Conservation (phyloP, 169 alveolate genomes). For the Cryptosporidium bovis region DNA sequence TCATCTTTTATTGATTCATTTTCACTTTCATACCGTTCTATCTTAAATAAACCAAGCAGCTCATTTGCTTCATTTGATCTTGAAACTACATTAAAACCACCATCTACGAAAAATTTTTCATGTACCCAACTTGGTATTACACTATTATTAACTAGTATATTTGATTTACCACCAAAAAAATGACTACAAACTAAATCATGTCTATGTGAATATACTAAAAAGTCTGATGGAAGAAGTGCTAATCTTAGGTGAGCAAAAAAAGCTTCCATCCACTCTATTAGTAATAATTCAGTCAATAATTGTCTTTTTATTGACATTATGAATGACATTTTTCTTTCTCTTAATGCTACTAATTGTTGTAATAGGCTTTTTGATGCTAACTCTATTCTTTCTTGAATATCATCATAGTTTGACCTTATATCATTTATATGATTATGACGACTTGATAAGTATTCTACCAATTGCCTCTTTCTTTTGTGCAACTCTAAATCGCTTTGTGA, state of each 20-base stretch:
- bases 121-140: constrained; percentile 63
- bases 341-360: constrained; percentile 81
- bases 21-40: neutral
- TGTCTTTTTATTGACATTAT: constrained; percentile 86
- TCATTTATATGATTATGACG: constrained; percentile 85
- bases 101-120: constrained; percentile 72
- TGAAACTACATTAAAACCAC: constrained; percentile 60
- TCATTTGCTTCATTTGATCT: constrained; percentile 44
- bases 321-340: constrained; percentile 81
- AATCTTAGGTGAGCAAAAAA: constrained; percentile 70
- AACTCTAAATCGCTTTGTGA: constrained; percentile 79
- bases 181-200: constrained; percentile 68
- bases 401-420: constrained; percentile 84
- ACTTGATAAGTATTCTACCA: constrained; percentile 80
- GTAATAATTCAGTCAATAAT: constrained; percentile 83
- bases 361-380: constrained; percentile 81
- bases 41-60: neutral
- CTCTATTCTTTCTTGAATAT: constrained; percentile 85
- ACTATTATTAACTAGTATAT: constrained; percentile 40
- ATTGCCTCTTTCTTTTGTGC: constrained; percentile 78
- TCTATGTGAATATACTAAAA: constrained; percentile 69
- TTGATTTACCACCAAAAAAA: constrained; percentile 67
- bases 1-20: neutral
- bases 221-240: constrained; percentile 67
- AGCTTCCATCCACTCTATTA: constrained; percentile 89